These are phyloP conservation scores for Pyricularia sp. DNA, from an alignment of 2,329 filamentous ascomycete genomes.

Conservation along the genomic window DNA sequence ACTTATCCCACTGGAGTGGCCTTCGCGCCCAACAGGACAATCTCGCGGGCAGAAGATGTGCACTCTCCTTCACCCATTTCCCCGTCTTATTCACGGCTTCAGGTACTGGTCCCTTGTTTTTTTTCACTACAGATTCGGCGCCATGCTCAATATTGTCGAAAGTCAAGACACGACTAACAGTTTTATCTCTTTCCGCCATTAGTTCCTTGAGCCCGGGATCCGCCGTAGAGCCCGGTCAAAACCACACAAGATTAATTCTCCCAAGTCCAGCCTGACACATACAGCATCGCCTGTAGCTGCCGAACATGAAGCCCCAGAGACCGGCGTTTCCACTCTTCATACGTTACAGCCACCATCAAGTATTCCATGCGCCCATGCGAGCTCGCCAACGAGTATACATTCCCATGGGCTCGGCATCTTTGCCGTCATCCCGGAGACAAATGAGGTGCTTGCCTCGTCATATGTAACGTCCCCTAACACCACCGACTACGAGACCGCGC, in stretches of 20 bases:
- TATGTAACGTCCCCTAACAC: background rate
- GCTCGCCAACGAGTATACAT: background rate
- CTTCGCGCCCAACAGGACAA: slow-evolving; percentile 34
- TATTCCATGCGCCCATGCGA: background rate
- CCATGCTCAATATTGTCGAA: background rate
- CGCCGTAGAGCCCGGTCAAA: background rate
- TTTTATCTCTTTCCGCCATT: background rate
- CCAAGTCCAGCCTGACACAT: background rate
- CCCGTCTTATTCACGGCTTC: slow-evolving; percentile 8
- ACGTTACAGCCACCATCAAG: too few species aligned
- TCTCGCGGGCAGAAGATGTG: slow-evolving; percentile 6
- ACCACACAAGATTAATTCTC: background rate
- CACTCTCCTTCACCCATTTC: background rate
- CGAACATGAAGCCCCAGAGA: background rate
- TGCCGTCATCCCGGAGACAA: background rate
- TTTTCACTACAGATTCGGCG: background rate
- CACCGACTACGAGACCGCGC: background rate
- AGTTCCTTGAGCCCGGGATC: slow-evolving; percentile 1
- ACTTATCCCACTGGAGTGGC: slow-evolving; percentile 32
- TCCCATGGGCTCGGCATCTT: background rate
- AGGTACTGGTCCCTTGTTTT: slow-evolving; percentile 6
- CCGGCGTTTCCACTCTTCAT: background rate
- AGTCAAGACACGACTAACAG: background rate
- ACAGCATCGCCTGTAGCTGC: background rate
- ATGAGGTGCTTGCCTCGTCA: background rate